A percentile compares a stretch with the other conserved stretches of the same genome.
Conservation (phyloP, 495 filamentous ascomycete genomes). For the Lasiosphaeria miniovina region DNA sequence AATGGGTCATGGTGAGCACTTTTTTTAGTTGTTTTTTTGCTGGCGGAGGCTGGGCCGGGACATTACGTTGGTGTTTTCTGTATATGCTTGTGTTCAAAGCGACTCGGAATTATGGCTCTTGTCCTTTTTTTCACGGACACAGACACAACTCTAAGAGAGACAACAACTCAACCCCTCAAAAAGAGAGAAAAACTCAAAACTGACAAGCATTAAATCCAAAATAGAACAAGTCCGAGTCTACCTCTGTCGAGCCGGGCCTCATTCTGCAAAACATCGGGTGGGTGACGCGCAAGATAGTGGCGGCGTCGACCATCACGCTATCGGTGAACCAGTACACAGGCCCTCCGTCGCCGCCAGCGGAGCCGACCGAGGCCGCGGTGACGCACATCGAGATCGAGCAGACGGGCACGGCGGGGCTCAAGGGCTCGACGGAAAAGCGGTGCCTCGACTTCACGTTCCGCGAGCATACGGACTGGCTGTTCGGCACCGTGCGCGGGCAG, state of each 20-base stretch:
- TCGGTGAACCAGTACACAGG: constrained; percentile 60
- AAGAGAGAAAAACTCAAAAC: constrained; percentile 1
- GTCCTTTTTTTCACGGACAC: background rate
- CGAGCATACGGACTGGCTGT: constrained; percentile 75
- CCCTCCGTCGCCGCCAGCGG: constrained; percentile 39
- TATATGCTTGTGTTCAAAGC: too few relatives aligned
- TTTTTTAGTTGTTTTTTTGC: background rate
- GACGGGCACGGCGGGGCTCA: constrained; percentile 69
- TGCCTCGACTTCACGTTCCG: constrained; percentile 67
- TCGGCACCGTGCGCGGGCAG: constrained; percentile 66
- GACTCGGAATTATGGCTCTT: too few relatives aligned
- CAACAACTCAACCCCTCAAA: constrained; percentile 3
- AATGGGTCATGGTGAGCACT: constrained; percentile 70
- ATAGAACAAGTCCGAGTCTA: constrained; percentile 79
- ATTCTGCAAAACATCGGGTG: constrained; percentile 80
- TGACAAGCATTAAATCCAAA: background rate
- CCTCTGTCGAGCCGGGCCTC: constrained; percentile 67
- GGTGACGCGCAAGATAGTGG: constrained; percentile 74
- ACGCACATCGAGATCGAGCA: constrained; percentile 82
- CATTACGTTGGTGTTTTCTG: too few relatives aligned
- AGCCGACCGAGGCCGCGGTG: constrained; percentile 35
- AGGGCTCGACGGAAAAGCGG: constrained; percentile 69
- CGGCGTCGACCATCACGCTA: constrained; percentile 69
- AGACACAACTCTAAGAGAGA: background rate
- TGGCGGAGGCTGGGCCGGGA: too few relatives aligned